Percentiles rank a stretch among this genome's conserved stretches.
These are phyloP conservation scores for Sarocladiaceae sp. DNA, from an alignment of 2,329 filamentous ascomycete species.

Conservation along the genomic window DNA sequence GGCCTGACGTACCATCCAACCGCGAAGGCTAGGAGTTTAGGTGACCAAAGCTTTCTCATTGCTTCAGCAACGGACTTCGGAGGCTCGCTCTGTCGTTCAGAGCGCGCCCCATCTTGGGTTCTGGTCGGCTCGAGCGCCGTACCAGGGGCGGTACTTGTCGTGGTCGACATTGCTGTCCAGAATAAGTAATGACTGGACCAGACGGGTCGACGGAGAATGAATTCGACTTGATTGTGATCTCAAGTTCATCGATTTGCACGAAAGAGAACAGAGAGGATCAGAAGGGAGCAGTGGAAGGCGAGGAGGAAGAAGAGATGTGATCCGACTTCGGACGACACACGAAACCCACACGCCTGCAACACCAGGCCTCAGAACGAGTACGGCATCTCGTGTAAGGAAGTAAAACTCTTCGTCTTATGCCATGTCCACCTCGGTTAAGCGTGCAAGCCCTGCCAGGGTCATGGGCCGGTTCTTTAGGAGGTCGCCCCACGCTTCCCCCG, in stretches of 20 bases:
- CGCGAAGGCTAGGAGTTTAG: conserved; percentile 3
- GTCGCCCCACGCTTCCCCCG: conserved; percentile 6
- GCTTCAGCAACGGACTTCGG: conserved; percentile 6
- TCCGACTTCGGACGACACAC: too few relatives aligned
- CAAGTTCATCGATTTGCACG: too few relatives aligned
- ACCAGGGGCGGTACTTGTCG: neutral
- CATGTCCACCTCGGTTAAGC: conserved; percentile 6
- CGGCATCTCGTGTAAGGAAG: conserved; percentile 5
- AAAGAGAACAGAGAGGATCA: too few relatives aligned
- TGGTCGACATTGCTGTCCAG: conserved; percentile 1
- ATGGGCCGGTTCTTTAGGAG: neutral
- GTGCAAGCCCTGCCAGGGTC: neutral
- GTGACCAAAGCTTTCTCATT: conserved; percentile 6
- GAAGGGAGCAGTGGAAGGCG: too few relatives aligned
- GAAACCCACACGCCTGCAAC: too few relatives aligned
- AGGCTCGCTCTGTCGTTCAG: neutral
- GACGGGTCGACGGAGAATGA: too few relatives aligned
- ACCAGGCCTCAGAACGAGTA: neutral
- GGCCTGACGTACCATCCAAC: neutral
- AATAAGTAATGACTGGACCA: too few relatives aligned
- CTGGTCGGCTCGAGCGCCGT: neutral
- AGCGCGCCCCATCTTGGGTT: neutral
- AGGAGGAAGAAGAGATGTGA: too few relatives aligned
- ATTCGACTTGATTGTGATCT: too few relatives aligned
- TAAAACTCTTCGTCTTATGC: conserved; percentile 2